Evolutionary conservation across 2,329 filamentous ascomycete species (phyloP).

Genomic region (Pseudogymnoascus sp.): DNA sequence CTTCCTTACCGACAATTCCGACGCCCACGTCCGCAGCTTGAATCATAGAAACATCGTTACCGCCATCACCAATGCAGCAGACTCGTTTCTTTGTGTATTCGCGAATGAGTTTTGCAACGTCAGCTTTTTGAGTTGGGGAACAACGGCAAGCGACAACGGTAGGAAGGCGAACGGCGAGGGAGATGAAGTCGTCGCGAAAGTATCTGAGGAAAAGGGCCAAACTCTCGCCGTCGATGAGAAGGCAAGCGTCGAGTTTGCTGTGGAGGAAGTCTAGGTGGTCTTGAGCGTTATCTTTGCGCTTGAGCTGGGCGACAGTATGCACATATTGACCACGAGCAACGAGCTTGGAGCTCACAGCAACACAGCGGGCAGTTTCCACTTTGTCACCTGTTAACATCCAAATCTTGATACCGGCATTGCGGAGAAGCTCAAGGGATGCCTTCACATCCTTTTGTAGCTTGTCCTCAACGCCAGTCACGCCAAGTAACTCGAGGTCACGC

Average conservation of each 20-base stretch:
- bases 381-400: slow-evolving; percentile 99
- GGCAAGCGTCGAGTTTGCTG: slow-evolving; percentile 77
- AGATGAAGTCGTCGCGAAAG: slow-evolving; percentile 80
- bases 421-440: slow-evolving; percentile 84
- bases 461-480: slow-evolving; percentile 97
- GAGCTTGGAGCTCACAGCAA: slow-evolving; percentile 89
- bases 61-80: slow-evolving; percentile 95
- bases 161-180: slow-evolving; percentile 77
- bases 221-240: slow-evolving; percentile 93
- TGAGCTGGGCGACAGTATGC: slow-evolving; percentile 82
- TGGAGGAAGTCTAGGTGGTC: slow-evolving; percentile 84
- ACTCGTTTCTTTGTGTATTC: slow-evolving; percentile 89
- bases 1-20: slow-evolving; percentile 96
- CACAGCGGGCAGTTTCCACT: slow-evolving; percentile 92
- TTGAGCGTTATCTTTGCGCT: slow-evolving; percentile 75
- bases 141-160: slow-evolving; percentile 95
- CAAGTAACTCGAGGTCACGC: slow-evolving; percentile 80
- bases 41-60: slow-evolving; percentile 99
- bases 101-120: slow-evolving; percentile 84
- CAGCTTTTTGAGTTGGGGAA: slow-evolving; percentile 94
- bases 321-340: slow-evolving; percentile 93
- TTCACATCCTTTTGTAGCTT: slow-evolving; percentile 95
- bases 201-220: slow-evolving; percentile 75
- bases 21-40: slow-evolving; percentile 97
- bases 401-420: slow-evolving; percentile 97